phyloP scores from a whole-genome alignment of 2,329 filamentous ascomycete genomes.

The Diaporthe batatas region DNA sequence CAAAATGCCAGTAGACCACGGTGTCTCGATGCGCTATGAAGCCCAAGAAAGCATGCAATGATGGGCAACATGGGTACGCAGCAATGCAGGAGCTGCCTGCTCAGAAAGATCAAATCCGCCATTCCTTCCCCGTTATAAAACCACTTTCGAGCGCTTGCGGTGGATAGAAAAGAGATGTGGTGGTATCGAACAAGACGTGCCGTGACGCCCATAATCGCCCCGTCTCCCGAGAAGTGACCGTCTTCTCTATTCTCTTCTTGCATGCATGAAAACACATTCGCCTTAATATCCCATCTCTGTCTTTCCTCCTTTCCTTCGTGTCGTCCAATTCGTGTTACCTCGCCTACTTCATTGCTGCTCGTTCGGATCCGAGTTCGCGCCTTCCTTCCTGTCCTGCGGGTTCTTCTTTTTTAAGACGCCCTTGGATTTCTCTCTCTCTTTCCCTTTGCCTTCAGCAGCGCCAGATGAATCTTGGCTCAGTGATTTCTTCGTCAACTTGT shows the following conservation, averaged over 20 bases:
- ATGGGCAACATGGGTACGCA: slow-evolving; percentile 1
- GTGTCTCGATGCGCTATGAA: slow-evolving; percentile 3
- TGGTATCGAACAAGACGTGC: slow-evolving; percentile 16
- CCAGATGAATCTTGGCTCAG: slow-evolving; percentile 33
- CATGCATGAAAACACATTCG: neutral
- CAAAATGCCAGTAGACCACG: neutral
- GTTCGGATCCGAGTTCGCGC: slow-evolving; percentile 25
- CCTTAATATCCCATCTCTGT: neutral
- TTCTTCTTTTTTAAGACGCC: slow-evolving; percentile 44
- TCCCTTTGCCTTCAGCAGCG: slow-evolving; percentile 31
- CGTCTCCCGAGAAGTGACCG: slow-evolving; percentile 7
- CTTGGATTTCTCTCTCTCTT: slow-evolving; percentile 41
- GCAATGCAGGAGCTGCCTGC: slow-evolving; percentile 10
- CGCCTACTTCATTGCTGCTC: slow-evolving; percentile 27
- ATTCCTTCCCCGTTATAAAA: neutral
- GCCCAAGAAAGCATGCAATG: slow-evolving; percentile 13
- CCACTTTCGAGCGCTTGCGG: slow-evolving; percentile 7
- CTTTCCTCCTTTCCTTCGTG: neutral
- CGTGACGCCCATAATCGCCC: slow-evolving; percentile 16
- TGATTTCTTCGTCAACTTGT: slow-evolving; percentile 43
- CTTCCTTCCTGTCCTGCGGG: slow-evolving; percentile 49
- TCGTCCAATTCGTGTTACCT: slow-evolving; percentile 1
- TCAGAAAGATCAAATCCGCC: neutral
- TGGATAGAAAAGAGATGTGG: slow-evolving; percentile 5
- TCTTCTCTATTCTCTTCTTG: slow-evolving; percentile 8